A percentile compares a stretch with the other conserved stretches of the same genome.
phyloP scores from a whole-genome alignment of 2,329 filamentous ascomycete species.

The Aureobasidium sp. region DNA sequence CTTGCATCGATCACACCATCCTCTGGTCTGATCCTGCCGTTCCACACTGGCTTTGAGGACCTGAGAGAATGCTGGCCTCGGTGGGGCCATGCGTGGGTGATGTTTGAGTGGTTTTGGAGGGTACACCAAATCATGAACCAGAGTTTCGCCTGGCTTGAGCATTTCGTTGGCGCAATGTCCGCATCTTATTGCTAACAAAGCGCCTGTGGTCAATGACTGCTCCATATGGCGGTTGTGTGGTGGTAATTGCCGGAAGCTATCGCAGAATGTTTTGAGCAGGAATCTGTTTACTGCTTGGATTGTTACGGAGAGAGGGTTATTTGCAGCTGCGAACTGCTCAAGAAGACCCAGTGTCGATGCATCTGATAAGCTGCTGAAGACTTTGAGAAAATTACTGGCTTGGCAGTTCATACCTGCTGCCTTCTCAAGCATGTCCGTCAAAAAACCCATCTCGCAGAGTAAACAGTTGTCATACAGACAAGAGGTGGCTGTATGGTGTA shows the following conservation, averaged over 20 bases:
- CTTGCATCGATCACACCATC: slow-evolving; percentile 88
- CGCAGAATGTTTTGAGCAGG: slow-evolving; percentile 62
- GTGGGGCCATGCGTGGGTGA: slow-evolving; percentile 40
- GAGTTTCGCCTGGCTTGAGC: slow-evolving; percentile 67
- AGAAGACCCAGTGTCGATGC: slow-evolving; percentile 70
- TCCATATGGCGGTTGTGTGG: slow-evolving; percentile 61
- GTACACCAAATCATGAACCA: slow-evolving; percentile 82
- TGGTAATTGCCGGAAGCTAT: slow-evolving; percentile 65
- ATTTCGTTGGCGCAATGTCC: slow-evolving; percentile 84
- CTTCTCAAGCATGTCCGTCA: slow-evolving; percentile 98
- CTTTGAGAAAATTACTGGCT: slow-evolving; percentile 88
- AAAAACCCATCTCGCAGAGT: slow-evolving; percentile 86
- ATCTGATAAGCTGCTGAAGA: slow-evolving; percentile 76
- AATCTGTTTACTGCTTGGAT: slow-evolving; percentile 83
- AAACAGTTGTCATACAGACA: slow-evolving; percentile 80
- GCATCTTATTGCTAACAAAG: slow-evolving; percentile 70
- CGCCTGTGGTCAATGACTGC: slow-evolving; percentile 62
- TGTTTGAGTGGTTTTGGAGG: slow-evolving; percentile 45
- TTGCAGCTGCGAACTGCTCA: slow-evolving; percentile 69
- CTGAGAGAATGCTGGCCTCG: slow-evolving; percentile 65
- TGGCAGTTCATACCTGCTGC: slow-evolving; percentile 91
- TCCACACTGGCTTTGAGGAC: slow-evolving; percentile 91
- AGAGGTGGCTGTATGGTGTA: slow-evolving; percentile 79
- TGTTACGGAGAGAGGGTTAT: slow-evolving; percentile 68
- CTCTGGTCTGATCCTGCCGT: slow-evolving; percentile 77